phyloP scores from a whole-genome alignment of 2,329 filamentous ascomycete species.

The Diaporthe humulicola region DNA sequence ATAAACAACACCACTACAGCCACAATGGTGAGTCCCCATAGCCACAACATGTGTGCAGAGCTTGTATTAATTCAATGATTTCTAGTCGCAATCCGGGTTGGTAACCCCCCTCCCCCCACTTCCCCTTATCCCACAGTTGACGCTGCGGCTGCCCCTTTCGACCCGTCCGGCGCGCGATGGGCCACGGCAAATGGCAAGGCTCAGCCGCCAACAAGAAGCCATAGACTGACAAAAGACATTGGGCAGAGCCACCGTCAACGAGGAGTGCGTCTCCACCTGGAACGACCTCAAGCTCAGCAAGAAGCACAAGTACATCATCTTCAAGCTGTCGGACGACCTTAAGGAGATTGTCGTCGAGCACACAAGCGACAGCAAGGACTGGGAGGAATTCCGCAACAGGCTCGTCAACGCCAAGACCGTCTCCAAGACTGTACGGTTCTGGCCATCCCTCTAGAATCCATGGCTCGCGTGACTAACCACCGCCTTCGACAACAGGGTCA shows the following conservation, averaged over 20 bases:
- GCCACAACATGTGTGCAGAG: not conserved
- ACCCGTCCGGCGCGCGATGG: constrained; percentile 1
- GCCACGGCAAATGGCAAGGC: constrained; percentile 1
- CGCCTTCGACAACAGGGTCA: constrained; percentile 58
- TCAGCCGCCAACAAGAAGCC: constrained; percentile 22
- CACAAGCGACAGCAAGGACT: constrained; percentile 75
- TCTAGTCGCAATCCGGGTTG: constrained; percentile 78
- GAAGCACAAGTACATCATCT: constrained; percentile 88
- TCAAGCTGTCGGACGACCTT: constrained; percentile 87
- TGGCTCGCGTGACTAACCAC: constrained; percentile 31
- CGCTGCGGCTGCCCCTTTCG: constrained; percentile 10
- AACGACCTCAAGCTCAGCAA: constrained; percentile 88
- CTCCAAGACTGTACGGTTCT: constrained; percentile 71
- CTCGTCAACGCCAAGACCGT: constrained; percentile 81
- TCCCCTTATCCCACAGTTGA: constrained; percentile 30
- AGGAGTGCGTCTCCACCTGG: constrained; percentile 79
- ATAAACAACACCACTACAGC: constrained; percentile 23
- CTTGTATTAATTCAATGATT: constrained; percentile 26
- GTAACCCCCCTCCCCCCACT: constrained; percentile 56
- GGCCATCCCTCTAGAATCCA: constrained; percentile 29
- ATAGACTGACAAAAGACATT: constrained; percentile 29
- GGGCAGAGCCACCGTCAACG: constrained; percentile 76
- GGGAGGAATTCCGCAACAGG: constrained; percentile 81
- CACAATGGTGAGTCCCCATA: constrained; percentile 37
- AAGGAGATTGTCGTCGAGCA: constrained; percentile 87